Evolutionary conservation across 2,329 filamentous ascomycete species (phyloP).

Genomic region (Chrysosporium queenslandicum): DNA sequence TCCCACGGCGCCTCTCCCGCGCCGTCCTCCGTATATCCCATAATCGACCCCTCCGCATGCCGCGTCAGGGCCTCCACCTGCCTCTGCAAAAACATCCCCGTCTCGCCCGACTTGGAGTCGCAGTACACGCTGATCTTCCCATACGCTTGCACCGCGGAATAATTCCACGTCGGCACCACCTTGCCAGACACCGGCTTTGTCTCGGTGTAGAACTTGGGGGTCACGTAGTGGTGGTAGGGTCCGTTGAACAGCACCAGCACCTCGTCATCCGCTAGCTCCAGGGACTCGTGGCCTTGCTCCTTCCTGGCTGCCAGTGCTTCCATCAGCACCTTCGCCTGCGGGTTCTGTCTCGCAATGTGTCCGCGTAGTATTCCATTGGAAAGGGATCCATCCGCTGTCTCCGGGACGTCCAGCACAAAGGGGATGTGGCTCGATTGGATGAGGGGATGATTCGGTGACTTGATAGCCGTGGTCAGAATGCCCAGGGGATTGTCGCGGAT

Average conservation of each 20-base stretch:
- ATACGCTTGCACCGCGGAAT: slow-evolving; percentile 55
- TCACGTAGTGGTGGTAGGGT: slow-evolving; percentile 53
- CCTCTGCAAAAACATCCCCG: slow-evolving; percentile 39
- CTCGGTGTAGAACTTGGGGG: slow-evolving; percentile 56
- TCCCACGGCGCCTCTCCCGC: slow-evolving; percentile 38
- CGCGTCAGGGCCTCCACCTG: slow-evolving; percentile 47
- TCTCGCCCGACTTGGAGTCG: slow-evolving; percentile 40
- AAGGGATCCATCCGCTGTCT: slow-evolving; percentile 31
- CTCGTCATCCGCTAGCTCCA: slow-evolving; percentile 36
- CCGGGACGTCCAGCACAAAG: slow-evolving; percentile 44
- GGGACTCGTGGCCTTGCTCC: slow-evolving; percentile 23
- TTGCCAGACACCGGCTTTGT: slow-evolving; percentile 57
- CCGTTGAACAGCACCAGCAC: slow-evolving; percentile 55
- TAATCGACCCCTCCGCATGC: slow-evolving; percentile 45
- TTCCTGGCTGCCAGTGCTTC: slow-evolving; percentile 30
- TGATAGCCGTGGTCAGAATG: slow-evolving; percentile 52
- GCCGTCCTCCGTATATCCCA: slow-evolving; percentile 41
- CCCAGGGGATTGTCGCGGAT: slow-evolving; percentile 53
- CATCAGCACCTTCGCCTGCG: slow-evolving; percentile 53
- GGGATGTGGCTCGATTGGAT: slow-evolving; percentile 54
- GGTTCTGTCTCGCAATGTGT: slow-evolving; percentile 54
- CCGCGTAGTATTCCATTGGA: slow-evolving; percentile 44
- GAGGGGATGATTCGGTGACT: slow-evolving; percentile 40
- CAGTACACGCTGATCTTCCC: slow-evolving; percentile 47
- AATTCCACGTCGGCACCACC: slow-evolving; percentile 63